Base-by-base conservation (phyloP, 202 grass and related monocot species). In the Schoenoplectus tabernaemontani region DNA sequence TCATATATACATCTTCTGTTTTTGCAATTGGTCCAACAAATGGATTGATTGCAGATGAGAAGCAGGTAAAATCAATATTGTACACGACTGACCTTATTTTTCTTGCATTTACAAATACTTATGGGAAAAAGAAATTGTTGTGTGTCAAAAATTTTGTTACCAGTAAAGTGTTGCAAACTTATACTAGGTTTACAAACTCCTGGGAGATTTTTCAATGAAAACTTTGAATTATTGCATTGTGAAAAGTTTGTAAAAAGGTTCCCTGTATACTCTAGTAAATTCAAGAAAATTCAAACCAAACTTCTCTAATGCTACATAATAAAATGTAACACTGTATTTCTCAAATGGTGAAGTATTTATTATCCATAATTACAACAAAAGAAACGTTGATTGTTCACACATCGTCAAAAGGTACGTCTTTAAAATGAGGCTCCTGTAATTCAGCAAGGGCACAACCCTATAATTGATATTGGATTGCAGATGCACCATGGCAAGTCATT, bases 1-100 rank as follows among this genome's bases (percentile, higher is more conserved):
- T 98, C 22, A 57, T 98, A 44, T 95, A 98, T 33, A 98, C 95
- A 3, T 98, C 95, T 2, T 92, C 89, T 0, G 91, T 87, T 85
- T 95, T 95, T 23, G 91, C 96, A 2, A 34, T 98, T 32, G 96
- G 96, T 15, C 83, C 91, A 30, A 99, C 90, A 0, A 76, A 95
- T 83, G 92, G 96, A 17, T 92, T 87, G 56, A 82, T 99, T 44
- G 82, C 90, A 73, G 96, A 95, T 16, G 96, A 99, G 85, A 89
- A 83, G 58, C 96, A 95, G 89, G 96, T 93, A 43, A 56, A 61
- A 38, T 57, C 67, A 5, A 43, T 85, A 41, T 20, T 82, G 5
- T 20, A 75, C 5, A 78, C 57, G 48, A 16, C 59, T 57, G 53
- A 15, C 44, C 9, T 3, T 62, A 54, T 28, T 9, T 13, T 74